Evolutionary conservation across 148 eudicot species (phyloP).

Genomic region (Cornus controversa): DNA sequence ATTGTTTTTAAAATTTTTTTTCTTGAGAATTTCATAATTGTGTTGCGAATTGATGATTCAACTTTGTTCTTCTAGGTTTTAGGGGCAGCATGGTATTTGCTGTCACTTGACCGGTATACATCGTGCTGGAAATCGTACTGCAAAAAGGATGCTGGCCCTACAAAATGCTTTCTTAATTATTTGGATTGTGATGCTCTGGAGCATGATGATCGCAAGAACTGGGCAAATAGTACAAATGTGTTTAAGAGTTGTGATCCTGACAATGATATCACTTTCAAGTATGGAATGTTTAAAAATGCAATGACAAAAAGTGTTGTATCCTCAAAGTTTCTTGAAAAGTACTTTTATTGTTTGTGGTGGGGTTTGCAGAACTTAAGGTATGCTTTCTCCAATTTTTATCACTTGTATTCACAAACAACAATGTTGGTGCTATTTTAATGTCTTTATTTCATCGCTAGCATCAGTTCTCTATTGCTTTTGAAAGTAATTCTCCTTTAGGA

Average conservation of each 20-base stretch:
- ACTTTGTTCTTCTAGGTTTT: conserved; percentile 51
- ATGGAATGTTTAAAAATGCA: conserved; percentile 79
- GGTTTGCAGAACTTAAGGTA: conserved; percentile 93
- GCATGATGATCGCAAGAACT: conserved; percentile 30
- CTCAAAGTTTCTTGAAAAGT: conserved; percentile 63
- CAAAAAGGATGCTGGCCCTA: conserved; percentile 50
- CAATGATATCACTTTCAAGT: conserved; percentile 42
- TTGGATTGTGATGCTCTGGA: conserved; percentile 55
- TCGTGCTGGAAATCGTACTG: conserved; percentile 90
- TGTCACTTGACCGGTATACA: conserved; percentile 79
- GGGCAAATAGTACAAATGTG: conserved; percentile 65
- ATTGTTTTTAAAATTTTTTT: background rate
- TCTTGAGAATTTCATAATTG: background rate
- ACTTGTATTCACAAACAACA: background rate
- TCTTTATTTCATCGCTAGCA: background rate
- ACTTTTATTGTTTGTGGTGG: conserved; percentile 98
- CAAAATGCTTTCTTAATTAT: conserved; percentile 47
- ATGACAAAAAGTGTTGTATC: conserved; percentile 65
- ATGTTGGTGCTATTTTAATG: background rate
- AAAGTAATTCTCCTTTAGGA: background rate
- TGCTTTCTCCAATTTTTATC: conserved; percentile 4
- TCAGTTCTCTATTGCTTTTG: background rate
- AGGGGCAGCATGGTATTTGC: conserved; percentile 95
- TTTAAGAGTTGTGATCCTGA: conserved; percentile 64
- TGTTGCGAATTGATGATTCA: background rate